These are phyloP conservation scores for Monosporascus cannonballus DNA, from an alignment of 2,329 filamentous ascomycete genomes.

Conservation along the genomic window DNA sequence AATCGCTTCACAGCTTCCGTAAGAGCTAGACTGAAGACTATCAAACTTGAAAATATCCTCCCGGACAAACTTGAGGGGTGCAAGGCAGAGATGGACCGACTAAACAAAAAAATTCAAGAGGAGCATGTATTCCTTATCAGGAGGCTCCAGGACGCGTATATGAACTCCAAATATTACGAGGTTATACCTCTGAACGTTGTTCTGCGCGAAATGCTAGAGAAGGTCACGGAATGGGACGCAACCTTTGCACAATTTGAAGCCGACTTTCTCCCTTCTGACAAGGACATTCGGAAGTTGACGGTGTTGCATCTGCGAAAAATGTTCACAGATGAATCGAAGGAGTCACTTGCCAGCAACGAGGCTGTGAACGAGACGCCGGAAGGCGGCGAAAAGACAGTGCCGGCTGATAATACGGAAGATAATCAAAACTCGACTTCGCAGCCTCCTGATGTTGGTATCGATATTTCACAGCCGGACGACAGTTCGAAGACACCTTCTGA, in stretches of 20 bases:
- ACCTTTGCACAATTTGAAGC: constrained; percentile 86
- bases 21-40: constrained; percentile 74
- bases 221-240: constrained; percentile 87
- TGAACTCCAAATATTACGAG: constrained; percentile 92
- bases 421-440: constrained; percentile 16
- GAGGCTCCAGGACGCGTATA: constrained; percentile 84
- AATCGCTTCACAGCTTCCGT: constrained; percentile 85
- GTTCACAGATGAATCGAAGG: constrained; percentile 83
- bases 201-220: constrained; percentile 85
- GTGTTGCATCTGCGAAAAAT: constrained; percentile 91
- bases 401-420: constrained; percentile 23
- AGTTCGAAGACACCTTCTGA: constrained; percentile 8
- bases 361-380: constrained; percentile 52
- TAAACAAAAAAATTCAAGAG: constrained; percentile 75
- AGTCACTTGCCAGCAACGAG: constrained; percentile 65
- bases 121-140: constrained; percentile 70
- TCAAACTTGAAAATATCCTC: constrained; percentile 84
- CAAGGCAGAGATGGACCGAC: constrained; percentile 69
- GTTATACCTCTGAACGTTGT: constrained; percentile 89
- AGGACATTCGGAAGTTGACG: constrained; percentile 87
- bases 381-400: constrained; percentile 39
- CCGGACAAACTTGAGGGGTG: constrained; percentile 82
- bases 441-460: constrained; percentile 9
- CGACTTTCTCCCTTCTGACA: constrained; percentile 90
- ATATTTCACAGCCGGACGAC: constrained; percentile 10